These are phyloP conservation scores for Cryptosporidium meleagridis DNA, from an alignment of 169 alveolate species.

Conservation along the genomic window DNA sequence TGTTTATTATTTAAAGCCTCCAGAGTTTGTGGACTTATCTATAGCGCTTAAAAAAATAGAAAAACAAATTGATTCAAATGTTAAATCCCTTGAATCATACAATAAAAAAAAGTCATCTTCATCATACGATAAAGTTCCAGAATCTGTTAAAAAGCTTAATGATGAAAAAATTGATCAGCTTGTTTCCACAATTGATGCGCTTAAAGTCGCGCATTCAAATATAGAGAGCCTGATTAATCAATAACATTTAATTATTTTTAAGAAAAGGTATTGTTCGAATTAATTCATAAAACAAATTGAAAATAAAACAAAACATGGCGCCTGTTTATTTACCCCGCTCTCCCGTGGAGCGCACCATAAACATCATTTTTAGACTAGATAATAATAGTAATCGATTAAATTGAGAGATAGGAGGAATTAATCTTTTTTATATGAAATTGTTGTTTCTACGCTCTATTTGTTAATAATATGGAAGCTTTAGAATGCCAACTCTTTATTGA, in stretches of 20 bases:
- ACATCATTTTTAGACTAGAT: slow-evolving; percentile 55
- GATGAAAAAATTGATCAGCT: slow-evolving; percentile 83
- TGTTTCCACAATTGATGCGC: slow-evolving; percentile 16
- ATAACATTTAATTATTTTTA: not conserved
- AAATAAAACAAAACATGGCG: not conserved
- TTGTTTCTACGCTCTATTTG: not conserved
- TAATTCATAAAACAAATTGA: not conserved
- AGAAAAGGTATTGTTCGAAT: not conserved
- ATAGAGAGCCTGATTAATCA: slow-evolving; percentile 13
- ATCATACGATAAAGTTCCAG: slow-evolving; percentile 84
- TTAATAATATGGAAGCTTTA: slow-evolving; percentile 26
- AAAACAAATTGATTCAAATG: slow-evolving; percentile 80
- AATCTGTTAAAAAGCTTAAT: slow-evolving; percentile 81
- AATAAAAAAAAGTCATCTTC: slow-evolving; percentile 78
- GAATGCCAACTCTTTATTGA: slow-evolving; percentile 47
- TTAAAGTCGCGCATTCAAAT: slow-evolving; percentile 35
- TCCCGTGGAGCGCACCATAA: slow-evolving; percentile 49
- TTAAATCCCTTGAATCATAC: slow-evolving; percentile 82
- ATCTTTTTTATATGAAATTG: slow-evolving; percentile 5
- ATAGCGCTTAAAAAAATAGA: slow-evolving; percentile 79
- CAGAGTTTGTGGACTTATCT: slow-evolving; percentile 77
- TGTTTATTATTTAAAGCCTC: slow-evolving; percentile 76
- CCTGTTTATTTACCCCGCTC: slow-evolving; percentile 17
- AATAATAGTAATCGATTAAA: not conserved
- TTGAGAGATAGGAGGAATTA: slow-evolving; percentile 5